Conservation (phyloP, 768 basidiomycete species). For the Xerocomus spinulosus region DNA sequence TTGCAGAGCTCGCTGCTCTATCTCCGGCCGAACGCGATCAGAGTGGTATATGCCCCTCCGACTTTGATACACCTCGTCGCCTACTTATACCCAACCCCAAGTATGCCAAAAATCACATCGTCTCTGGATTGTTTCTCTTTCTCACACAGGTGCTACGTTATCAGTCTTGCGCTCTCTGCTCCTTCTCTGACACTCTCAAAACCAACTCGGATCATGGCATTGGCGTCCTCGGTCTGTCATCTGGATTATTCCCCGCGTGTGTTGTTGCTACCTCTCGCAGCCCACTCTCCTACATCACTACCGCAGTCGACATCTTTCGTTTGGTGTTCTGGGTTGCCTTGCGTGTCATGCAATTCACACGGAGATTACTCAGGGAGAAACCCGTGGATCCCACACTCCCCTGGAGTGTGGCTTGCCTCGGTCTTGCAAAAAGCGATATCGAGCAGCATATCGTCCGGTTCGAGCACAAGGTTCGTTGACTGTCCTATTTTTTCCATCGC, state of each 20-base stretch:
- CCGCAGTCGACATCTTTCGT: slow-evolving; percentile 45
- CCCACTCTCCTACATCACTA: slow-evolving; percentile 38
- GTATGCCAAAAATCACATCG: slow-evolving; percentile 43
- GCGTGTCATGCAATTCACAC: slow-evolving; percentile 36
- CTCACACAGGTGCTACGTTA: slow-evolving; percentile 51
- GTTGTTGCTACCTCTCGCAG: slow-evolving; percentile 43
- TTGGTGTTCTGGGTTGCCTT: slow-evolving; percentile 51
- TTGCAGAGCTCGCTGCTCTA: slow-evolving; percentile 45
- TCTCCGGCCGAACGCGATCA: slow-evolving; percentile 32
- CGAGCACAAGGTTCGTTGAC: slow-evolving; percentile 17
- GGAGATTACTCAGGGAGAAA: slow-evolving; percentile 13
- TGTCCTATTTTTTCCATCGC: background rate
- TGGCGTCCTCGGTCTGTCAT: slow-evolving; percentile 52
- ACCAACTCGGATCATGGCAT: slow-evolving; percentile 31
- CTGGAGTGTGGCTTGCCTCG: slow-evolving; percentile 45
- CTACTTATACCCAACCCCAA: slow-evolving; percentile 37
- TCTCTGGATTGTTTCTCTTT: slow-evolving; percentile 47
- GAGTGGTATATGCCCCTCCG: slow-evolving; percentile 37
- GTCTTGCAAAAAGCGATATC: slow-evolving; percentile 23
- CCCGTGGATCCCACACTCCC: slow-evolving; percentile 28
- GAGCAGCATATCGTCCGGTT: slow-evolving; percentile 26
- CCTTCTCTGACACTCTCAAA: slow-evolving; percentile 30
- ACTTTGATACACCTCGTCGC: slow-evolving; percentile 40
- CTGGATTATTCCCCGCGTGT: slow-evolving; percentile 51
- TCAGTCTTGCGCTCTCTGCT: slow-evolving; percentile 34